phyloP scores from a whole-genome alignment of 2,329 filamentous ascomycete species.

The Pezicula rhizophila region DNA sequence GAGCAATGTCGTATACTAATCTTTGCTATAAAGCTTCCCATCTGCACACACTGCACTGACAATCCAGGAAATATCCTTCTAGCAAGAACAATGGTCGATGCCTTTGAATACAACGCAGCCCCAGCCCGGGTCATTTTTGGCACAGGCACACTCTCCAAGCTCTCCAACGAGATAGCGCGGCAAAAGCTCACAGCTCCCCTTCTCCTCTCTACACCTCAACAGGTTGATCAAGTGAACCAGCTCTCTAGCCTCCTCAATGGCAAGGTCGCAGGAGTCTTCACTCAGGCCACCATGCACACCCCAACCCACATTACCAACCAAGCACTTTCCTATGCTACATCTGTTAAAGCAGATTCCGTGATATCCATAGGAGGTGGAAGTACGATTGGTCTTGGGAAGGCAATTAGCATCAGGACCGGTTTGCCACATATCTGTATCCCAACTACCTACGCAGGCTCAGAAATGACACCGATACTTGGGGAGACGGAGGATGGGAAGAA shows the following conservation, averaged over 20 bases:
- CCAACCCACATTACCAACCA: constrained; percentile 50
- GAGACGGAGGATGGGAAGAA: constrained; percentile 54
- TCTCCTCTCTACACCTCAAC: constrained; percentile 49
- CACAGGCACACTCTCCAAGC: constrained; percentile 43
- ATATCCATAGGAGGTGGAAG: constrained; percentile 58
- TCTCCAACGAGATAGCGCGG: constrained; percentile 36
- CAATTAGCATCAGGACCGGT: constrained; percentile 44
- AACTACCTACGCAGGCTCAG: constrained; percentile 56
- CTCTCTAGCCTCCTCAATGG: constrained; percentile 39
- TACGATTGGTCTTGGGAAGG: constrained; percentile 57
- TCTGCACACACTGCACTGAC: too few species aligned
- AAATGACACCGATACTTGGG: constrained; percentile 60
- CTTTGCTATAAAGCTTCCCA: too few species aligned
- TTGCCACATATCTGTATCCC: constrained; percentile 54
- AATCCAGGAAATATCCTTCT: too few species aligned
- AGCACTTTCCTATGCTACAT: constrained; percentile 42
- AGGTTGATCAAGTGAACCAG: constrained; percentile 38
- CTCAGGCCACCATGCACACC: constrained; percentile 57
- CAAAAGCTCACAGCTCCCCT: constrained; percentile 43
- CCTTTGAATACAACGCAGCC: constrained; percentile 49
- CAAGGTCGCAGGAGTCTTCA: constrained; percentile 44
- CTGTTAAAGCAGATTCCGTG: constrained; percentile 44
- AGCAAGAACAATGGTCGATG: constrained; percentile 20
- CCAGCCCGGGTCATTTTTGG: constrained; percentile 51
- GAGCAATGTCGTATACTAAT: too few species aligned